Evolutionary conservation across 2,329 filamentous ascomycete species (phyloP), one percentile per base, ranked within the genome.

Genomic region (Fusarium lyarnte): DNA sequence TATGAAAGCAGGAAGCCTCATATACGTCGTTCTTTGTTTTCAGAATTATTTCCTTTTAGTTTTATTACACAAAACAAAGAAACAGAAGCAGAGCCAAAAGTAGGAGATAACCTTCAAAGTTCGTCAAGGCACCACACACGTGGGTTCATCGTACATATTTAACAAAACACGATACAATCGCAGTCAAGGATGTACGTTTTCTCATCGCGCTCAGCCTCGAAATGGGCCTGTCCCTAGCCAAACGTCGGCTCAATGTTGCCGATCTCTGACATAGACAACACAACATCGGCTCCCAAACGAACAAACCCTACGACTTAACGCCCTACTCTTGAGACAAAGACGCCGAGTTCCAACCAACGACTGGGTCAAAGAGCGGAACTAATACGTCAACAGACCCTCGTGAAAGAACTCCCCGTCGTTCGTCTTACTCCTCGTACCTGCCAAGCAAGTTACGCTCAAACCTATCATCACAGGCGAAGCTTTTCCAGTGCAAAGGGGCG

Each of bases 171-270:
- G 27, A 54, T 29, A 23, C 51, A 42, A 19, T 41, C 45, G 33
- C 23, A 63, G 25, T 27, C 58, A 64, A 63, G 66, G 65, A 69
- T 69, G 35, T 33, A 69, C 43, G 58, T 69, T 47, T 66, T 66
- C 51, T 45, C 33, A 38, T 64, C 38, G 21, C 63, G 66, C 66
- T 69, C 65, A 69, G 66, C 66, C 66, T 69, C 51, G 29, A 68
- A 42, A 63, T 39, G 39, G 65, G 43, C 63, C 54, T 68, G 33
- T 45, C 57, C 64, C 41, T 51, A 63, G 33, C 57, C 39, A 63
- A 41, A 49, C 43, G 43, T 51, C 66, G 66, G 66, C 65, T 69
- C 45, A n/a, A 23, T 42, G 45, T 45, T 69, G 66, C 66, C 66
- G 65, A 64, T 69, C 51, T 42, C 63, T 41, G 53, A 38, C 62